phyloP scores from a whole-genome alignment of 306 rosid genomes.

The Cyclanthera cordifolia region DNA sequence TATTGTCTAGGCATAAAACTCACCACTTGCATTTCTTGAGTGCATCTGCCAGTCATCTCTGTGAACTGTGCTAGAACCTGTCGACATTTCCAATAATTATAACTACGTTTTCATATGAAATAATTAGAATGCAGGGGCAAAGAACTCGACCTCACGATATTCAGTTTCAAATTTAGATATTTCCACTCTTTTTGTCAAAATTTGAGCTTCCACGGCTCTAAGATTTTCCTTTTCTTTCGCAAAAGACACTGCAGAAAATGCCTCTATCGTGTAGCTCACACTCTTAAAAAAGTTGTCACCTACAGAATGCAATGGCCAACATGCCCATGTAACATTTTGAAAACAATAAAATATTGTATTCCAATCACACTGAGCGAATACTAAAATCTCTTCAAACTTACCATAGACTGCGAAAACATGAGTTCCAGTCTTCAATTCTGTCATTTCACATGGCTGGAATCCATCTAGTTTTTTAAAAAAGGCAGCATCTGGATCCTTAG shows the following conservation, averaged over 20 bases:
- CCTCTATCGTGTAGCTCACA: slow-evolving; percentile 84
- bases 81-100: slow-evolving; percentile 17
- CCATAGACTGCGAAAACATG: slow-evolving; percentile 94
- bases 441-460: slow-evolving; percentile 87
- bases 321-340: slow-evolving; percentile 1
- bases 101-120: neutral
- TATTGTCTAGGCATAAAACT: slow-evolving; percentile 17
- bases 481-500: slow-evolving; percentile 95
- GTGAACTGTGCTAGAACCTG: slow-evolving; percentile 92
- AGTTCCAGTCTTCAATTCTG: slow-evolving; percentile 84
- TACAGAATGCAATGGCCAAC: slow-evolving; percentile 24
- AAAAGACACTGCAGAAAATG: slow-evolving; percentile 63
- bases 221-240: slow-evolving; percentile 62
- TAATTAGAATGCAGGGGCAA: slow-evolving; percentile 3
- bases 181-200: slow-evolving; percentile 80
- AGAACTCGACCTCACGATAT: slow-evolving; percentile 68
- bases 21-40: slow-evolving; percentile 89
- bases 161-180: slow-evolving; percentile 88
- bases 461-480: slow-evolving; percentile 87
- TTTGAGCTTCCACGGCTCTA: slow-evolving; percentile 62
- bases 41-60: slow-evolving; percentile 83
- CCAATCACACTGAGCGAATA: too few relatives aligned
- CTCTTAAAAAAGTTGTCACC: slow-evolving; percentile 98
- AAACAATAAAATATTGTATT: slow-evolving; percentile 18
- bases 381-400: slow-evolving; percentile 21